Evolutionary conservation across 345 rosid species (phyloP).

Genomic region (Camelina laxa): DNA sequence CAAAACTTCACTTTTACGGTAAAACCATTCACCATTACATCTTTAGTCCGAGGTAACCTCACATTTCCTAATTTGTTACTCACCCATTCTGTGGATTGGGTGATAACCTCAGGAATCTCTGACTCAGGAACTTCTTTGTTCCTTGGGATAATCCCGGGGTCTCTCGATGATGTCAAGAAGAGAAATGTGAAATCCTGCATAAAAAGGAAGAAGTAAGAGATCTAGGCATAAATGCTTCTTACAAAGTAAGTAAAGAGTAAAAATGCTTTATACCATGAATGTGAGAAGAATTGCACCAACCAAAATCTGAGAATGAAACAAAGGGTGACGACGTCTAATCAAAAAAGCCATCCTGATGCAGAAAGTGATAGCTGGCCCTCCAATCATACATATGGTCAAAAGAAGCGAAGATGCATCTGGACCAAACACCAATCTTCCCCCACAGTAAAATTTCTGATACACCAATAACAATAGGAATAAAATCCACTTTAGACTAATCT

Average conservation of each 20-base stretch:
- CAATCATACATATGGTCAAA: constrained; percentile 62
- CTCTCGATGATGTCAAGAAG: constrained; percentile 71
- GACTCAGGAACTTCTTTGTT: constrained; percentile 47
- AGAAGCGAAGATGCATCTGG: constrained; percentile 80
- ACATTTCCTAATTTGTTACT: constrained; percentile 43
- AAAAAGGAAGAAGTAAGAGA: neutral
- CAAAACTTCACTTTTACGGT: constrained; percentile 78
- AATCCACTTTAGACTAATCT: neutral
- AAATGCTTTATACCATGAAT: constrained; percentile 50
- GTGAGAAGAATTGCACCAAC: constrained; percentile 55
- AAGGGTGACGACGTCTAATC: constrained; percentile 42
- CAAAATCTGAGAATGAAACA: constrained; percentile 44
- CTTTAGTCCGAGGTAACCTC: constrained; percentile 67
- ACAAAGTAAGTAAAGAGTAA: constrained; percentile 27
- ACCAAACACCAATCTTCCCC: constrained; percentile 85
- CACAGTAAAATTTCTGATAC: constrained; percentile 78
- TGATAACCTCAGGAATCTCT: constrained; percentile 46
- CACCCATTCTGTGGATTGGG: constrained; percentile 65
- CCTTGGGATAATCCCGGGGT: constrained; percentile 86
- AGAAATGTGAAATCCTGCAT: constrained; percentile 71
- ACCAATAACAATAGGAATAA: neutral
- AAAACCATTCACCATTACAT: constrained; percentile 59
- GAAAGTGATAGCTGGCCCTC: constrained; percentile 73
- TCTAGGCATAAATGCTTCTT: neutral
- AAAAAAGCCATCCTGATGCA: constrained; percentile 52